These are phyloP conservation scores for Polytrichum commune DNA, from an alignment of 225 moss, liverwort and hornwort species.

Conservation along the genomic window DNA sequence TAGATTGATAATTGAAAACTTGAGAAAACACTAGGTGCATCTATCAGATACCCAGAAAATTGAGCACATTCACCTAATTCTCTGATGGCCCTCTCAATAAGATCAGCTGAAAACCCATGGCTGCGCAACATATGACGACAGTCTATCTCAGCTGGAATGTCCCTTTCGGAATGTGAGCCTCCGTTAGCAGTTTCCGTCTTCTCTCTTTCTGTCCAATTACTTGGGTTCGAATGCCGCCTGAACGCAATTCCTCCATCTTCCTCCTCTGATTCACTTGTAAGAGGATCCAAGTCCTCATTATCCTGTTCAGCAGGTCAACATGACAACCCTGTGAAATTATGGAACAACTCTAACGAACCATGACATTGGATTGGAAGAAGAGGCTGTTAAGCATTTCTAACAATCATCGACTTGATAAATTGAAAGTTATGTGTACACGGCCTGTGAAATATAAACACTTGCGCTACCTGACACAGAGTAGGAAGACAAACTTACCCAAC, in stretches of 20 bases:
- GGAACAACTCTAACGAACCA: no score
- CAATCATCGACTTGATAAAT: no score
- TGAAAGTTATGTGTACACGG: no score
- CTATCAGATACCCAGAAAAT: not conserved
- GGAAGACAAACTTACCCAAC: no score
- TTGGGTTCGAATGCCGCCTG: no score
- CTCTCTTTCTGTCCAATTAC: no score
- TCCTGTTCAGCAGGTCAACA: conserved; percentile 22
- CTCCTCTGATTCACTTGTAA: conserved; percentile 22
- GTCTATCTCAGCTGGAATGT: conserved; percentile 13
- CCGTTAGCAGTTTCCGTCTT: not conserved
- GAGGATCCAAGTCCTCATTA: conserved; percentile 15
- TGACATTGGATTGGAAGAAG: no score
- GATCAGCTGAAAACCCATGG: conserved; percentile 24
- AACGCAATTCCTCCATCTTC: not conserved
- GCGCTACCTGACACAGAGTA: no score
- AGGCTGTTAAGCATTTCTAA: no score
- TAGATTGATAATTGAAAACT: not conserved
- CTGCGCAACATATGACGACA: conserved; percentile 20
- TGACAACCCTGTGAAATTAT: no score
- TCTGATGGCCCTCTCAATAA: conserved; percentile 34
- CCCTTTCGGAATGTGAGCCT: conserved; percentile 9
- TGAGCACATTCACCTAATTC: conserved; percentile 30
- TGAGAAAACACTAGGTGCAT: not conserved
- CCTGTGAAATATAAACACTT: no score